Percentiles rank a stretch among this genome's conserved stretches.
Evolutionary conservation across 371 early-diverging fungal species (phyloP).

Genomic region (Mycotypha africana): DNA sequence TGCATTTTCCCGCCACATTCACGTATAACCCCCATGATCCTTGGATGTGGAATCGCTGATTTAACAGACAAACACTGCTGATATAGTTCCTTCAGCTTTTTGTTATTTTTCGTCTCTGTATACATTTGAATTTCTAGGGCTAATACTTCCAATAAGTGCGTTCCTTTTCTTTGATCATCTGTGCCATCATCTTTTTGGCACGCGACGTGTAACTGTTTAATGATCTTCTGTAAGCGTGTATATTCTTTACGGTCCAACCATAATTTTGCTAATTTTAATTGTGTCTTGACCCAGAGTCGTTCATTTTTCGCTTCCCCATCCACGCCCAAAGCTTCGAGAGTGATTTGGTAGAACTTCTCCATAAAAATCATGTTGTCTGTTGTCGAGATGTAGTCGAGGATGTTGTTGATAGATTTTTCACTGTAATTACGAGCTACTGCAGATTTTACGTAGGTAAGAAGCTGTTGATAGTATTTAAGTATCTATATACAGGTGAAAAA

Average conservation of each 20-base stretch:
- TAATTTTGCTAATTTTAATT: slow-evolving; percentile 85
- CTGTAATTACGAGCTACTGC: slow-evolving; percentile 89
- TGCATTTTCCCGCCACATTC: slow-evolving; percentile 98
- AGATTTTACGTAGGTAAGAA: slow-evolving; percentile 75
- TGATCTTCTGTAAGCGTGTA: slow-evolving; percentile 64
- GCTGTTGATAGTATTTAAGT: slow-evolving; percentile 66
- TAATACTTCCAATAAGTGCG: slow-evolving; percentile 84
- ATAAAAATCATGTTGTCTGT: slow-evolving; percentile 73
- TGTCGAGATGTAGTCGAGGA: slow-evolving; percentile 80
- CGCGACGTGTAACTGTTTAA: slow-evolving; percentile 65
- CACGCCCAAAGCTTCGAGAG: slow-evolving; percentile 60
- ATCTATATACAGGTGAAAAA: too few relatives aligned
- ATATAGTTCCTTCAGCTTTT: slow-evolving; percentile 85
- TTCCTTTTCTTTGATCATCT: slow-evolving; percentile 86
- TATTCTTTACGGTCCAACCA: slow-evolving; percentile 86
- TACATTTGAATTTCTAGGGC: slow-evolving; percentile 94
- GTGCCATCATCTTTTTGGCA: slow-evolving; percentile 83
- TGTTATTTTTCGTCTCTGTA: slow-evolving; percentile 81
- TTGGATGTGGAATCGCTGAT: slow-evolving; percentile 93
- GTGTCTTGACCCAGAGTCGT: slow-evolving; percentile 87
- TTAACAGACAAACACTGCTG: slow-evolving; percentile 83
- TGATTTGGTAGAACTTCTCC: slow-evolving; percentile 81
- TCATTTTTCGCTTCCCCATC: slow-evolving; percentile 84
- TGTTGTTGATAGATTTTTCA: slow-evolving; percentile 95
- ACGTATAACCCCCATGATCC: slow-evolving; percentile 94